Percentiles rank a stretch among this genome's conserved stretches.
These are phyloP conservation scores for Trebouxia sp. DNA, from an alignment of 139 green algal genomes.

Conservation along the genomic window DNA sequence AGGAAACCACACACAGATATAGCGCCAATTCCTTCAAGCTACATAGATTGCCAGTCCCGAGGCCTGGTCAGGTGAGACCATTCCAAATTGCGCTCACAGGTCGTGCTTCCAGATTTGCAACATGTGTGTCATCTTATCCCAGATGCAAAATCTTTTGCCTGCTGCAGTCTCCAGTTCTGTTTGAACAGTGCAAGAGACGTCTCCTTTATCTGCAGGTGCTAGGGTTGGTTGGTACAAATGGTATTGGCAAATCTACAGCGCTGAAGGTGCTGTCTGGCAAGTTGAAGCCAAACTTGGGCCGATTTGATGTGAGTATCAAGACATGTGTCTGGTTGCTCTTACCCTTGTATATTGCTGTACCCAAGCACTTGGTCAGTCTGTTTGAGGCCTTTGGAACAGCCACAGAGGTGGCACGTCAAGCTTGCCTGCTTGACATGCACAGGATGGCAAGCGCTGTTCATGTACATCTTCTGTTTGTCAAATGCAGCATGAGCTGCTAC, in stretches of 20 bases:
- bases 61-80: slow-evolving; percentile 11
- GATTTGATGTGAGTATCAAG: slow-evolving; percentile 81
- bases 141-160: too few relatives aligned
- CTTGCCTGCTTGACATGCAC: not conserved
- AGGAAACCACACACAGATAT: slow-evolving; percentile 97
- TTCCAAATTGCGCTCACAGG: not conserved
- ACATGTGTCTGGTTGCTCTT: too few relatives aligned
- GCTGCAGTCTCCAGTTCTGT: slow-evolving; percentile 82
- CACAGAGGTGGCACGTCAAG: too few relatives aligned
- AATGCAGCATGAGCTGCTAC: too few relatives aligned
- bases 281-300: slow-evolving; percentile 98
- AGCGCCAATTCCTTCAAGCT: slow-evolving; percentile 99
- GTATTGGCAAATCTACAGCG: slow-evolving; percentile 98
- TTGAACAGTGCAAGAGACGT: slow-evolving; percentile 16
- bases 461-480: too few relatives aligned
- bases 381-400: too few relatives aligned
- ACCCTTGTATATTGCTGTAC: too few relatives aligned
- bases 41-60: slow-evolving; percentile 75
- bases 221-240: slow-evolving; percentile 97
- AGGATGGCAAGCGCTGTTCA: not conserved
- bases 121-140: not conserved
- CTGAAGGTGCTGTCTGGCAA: slow-evolving; percentile 98
- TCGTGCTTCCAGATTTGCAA: not conserved
- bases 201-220: slow-evolving; percentile 79
- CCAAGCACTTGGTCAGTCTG: too few relatives aligned